Conservation (phyloP, 2,329 filamentous ascomycete genomes). For the Ilyonectria destructans region DNA sequence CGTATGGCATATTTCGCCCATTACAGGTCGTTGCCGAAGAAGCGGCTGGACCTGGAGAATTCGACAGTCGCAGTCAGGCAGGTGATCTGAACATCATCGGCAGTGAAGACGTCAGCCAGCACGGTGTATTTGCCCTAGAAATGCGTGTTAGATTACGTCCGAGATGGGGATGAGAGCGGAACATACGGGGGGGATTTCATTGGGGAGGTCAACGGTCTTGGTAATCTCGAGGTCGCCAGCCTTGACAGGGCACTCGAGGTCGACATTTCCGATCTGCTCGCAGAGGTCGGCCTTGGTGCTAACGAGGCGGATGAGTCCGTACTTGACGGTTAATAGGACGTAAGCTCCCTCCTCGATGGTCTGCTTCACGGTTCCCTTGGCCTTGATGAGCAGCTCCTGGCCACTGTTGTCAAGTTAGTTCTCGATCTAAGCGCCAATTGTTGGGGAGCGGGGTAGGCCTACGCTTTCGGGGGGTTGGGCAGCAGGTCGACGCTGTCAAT, state of each 20-base stretch:
- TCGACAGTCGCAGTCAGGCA: conserved; percentile 85
- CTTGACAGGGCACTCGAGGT: conserved; percentile 90
- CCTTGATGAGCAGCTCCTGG: conserved; percentile 82
- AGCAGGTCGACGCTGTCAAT: conserved; percentile 86
- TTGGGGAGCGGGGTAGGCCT: conserved; percentile 59
- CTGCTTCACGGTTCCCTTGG: conserved; percentile 81
- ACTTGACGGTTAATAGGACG: conserved; percentile 90
- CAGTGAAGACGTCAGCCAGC: conserved; percentile 85
- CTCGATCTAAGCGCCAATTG: conserved; percentile 12
- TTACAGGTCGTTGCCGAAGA: conserved; percentile 62
- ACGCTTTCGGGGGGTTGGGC: conserved; percentile 93
- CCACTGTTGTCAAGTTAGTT: conserved; percentile 72
- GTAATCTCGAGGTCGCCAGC: conserved; percentile 81
- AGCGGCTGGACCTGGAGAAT: conserved; percentile 64
- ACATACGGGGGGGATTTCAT: conserved; percentile 90
- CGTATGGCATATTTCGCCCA: conserved; percentile 7
- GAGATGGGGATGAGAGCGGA: background rate
- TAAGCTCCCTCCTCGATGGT: conserved; percentile 84
- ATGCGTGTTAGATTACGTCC: conserved; percentile 39
- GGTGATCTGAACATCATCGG: conserved; percentile 82
- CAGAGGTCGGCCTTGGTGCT: conserved; percentile 88
- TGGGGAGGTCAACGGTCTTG: conserved; percentile 89
- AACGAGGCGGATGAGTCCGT: conserved; percentile 92
- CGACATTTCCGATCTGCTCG: conserved; percentile 90
- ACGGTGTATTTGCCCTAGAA: conserved; percentile 90